phyloP scores from a whole-genome alignment of 2,329 filamentous ascomycete species.

The Xylaria sp. region DNA sequence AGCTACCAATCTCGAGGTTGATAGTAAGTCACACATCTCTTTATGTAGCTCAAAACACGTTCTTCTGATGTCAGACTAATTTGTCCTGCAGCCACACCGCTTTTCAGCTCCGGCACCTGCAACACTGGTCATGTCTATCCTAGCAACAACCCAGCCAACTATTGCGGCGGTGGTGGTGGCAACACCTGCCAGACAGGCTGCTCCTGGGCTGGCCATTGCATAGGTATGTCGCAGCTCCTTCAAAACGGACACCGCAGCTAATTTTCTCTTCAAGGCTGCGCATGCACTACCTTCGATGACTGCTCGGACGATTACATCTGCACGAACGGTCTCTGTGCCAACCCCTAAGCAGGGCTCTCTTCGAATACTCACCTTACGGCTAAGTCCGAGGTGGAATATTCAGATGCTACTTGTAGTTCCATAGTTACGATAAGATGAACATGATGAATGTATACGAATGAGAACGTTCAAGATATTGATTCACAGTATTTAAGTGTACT shows the following conservation, averaged over 20 bases:
- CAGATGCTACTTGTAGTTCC: background rate
- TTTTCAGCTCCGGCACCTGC: constrained; percentile 41
- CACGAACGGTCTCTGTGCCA: constrained; percentile 38
- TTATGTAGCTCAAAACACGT: background rate
- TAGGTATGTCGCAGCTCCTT: constrained; percentile 23
- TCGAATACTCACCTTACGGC: background rate
- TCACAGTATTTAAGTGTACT: no score
- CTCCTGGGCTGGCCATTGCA: constrained; percentile 39
- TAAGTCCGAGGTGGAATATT: background rate
- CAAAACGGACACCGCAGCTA: background rate
- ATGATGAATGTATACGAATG: background rate
- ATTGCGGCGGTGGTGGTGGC: constrained; percentile 37
- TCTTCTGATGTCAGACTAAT: constrained; percentile 14
- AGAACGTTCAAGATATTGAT: no score
- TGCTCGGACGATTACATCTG: constrained; percentile 39
- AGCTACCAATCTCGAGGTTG: constrained; percentile 47
- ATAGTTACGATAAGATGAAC: background rate
- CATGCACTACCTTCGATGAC: constrained; percentile 39
- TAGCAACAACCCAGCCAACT: constrained; percentile 35
- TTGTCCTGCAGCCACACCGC: constrained; percentile 39
- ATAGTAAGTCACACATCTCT: constrained; percentile 46
- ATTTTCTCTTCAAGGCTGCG: constrained; percentile 30
- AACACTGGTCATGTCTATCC: constrained; percentile 42
- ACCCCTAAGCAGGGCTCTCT: background rate
- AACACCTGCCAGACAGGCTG: constrained; percentile 39